These are phyloP conservation scores for Leccinum pellstonianum DNA, from an alignment of 768 basidiomycete genomes.

Conservation along the genomic window DNA sequence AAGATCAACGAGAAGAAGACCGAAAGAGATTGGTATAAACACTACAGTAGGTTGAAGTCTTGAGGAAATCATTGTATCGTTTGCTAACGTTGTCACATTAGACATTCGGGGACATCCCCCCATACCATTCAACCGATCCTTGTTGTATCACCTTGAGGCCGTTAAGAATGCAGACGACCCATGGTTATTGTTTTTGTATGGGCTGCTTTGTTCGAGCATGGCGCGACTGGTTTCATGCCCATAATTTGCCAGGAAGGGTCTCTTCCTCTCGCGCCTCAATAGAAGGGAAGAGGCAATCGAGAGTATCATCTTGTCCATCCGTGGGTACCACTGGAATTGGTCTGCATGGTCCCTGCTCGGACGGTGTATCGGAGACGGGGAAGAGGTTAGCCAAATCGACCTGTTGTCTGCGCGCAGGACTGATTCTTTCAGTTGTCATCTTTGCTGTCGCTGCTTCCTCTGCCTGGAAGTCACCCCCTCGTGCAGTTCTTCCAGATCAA, in stretches of 20 bases:
- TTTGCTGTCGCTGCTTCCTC: constrained; percentile 44
- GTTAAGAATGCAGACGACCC: constrained; percentile 67
- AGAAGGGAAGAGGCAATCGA: constrained; percentile 88
- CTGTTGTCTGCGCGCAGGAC: background rate
- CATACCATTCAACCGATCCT: constrained; percentile 57
- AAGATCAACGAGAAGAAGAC: constrained; percentile 85
- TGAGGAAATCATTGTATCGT: background rate
- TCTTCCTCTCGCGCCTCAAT: constrained; percentile 77
- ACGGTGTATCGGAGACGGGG: constrained; percentile 75
- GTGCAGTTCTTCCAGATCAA: constrained; percentile 81
- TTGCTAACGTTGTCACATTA: constrained; percentile 27
- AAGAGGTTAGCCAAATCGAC: constrained; percentile 59
- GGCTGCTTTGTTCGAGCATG: background rate
- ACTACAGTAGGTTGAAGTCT: constrained; percentile 54
- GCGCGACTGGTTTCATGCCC: background rate
- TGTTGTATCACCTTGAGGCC: constrained; percentile 57
- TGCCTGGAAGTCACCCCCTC: constrained; percentile 52
- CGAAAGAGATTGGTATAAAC: constrained; percentile 81
- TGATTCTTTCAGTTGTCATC: constrained; percentile 40
- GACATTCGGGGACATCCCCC: constrained; percentile 71
- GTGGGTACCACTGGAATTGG: constrained; percentile 91
- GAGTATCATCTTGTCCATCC: constrained; percentile 69
- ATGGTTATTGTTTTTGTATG: constrained; percentile 80
- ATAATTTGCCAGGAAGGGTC: constrained; percentile 60
- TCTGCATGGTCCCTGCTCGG: constrained; percentile 85